Base-by-base conservation (phyloP, 2,329 filamentous ascomycete species). In the Neoascochyta sp. region DNA sequence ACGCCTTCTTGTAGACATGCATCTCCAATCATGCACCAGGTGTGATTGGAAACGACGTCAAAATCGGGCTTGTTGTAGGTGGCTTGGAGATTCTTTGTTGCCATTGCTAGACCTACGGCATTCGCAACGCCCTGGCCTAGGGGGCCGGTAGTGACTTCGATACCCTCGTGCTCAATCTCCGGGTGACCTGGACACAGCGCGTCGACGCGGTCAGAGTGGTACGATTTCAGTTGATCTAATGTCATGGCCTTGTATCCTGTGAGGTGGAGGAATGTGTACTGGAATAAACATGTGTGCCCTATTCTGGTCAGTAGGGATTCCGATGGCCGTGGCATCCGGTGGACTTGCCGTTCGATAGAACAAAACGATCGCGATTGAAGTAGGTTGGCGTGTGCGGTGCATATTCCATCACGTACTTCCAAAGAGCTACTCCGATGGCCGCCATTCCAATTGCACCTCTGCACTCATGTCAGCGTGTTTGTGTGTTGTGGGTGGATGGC, bases 361-460 rank as follows among this genome's bases (percentile, higher is more conserved):
- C 73, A 47, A 81, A 80, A 13, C 76, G 70, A 45, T 81, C 76
- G 21, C 77, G 66, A 54, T 80, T 77, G 64, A 80, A 78, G 53
- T 65, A 80, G 16, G 66, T 51, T 9, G 74, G 71, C 30, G 70
- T 70, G 12, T 61, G 58, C 2, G 76, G 77, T 3, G 72, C 68
- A 51, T 78, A 80, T 24, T 65, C 64, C 77, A 81, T 81, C 7
- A 67, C 65, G 49, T 81, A 78, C 43, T 78, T 80, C 69, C 72
- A 81, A 3, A 80, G 54, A 0, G 76, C 70, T 15, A 80, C 64
- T 9, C 76, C 77, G 33, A 80, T 80, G 10, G 73, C 76, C 16
- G 74, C 75, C 64, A 80, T 78, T 21, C 75, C 74, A 57, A 78
- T 77, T n/a, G 75, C 74, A 32, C 69, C 68, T 36, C 70, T 73